Percentiles rank a stretch among this genome's conserved stretches.
These are phyloP conservation scores for Mycosphaerella sp. DNA, from an alignment of 2,329 filamentous ascomycete species.

Conservation along the genomic window DNA sequence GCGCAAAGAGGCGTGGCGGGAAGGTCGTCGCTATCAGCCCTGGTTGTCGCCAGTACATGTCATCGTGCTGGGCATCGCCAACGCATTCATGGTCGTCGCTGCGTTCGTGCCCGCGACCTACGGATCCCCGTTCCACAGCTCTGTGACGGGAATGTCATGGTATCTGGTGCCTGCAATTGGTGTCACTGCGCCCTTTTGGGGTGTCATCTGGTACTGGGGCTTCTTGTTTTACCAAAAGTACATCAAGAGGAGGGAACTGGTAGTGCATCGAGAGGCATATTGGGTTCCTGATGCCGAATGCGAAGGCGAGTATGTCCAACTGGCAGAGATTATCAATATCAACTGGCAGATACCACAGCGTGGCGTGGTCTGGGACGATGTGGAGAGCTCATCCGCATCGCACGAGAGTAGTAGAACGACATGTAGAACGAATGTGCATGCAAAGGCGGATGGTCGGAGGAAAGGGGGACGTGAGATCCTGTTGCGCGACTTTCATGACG, in stretches of 20 bases:
- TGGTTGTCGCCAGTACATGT: constrained; percentile 25
- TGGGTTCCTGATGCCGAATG: background rate
- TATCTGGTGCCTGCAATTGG: constrained; percentile 25
- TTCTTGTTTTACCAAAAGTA: constrained; percentile 14
- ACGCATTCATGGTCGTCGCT: constrained; percentile 21
- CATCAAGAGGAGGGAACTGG: background rate
- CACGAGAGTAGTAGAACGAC: background rate
- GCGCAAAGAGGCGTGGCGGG: constrained; percentile 17
- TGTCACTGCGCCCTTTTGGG: constrained; percentile 22
- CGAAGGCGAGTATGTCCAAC: background rate
- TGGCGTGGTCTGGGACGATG: background rate
- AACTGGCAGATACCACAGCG: background rate
- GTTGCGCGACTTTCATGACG: background rate
- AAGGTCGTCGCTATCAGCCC: constrained; percentile 22
- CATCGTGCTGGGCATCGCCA: constrained; percentile 22
- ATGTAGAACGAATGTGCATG: no score
- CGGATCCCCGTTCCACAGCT: constrained; percentile 20
- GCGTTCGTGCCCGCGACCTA: constrained; percentile 20
- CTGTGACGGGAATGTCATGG: constrained; percentile 19
- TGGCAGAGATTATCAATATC: background rate
- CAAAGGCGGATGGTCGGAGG: background rate
- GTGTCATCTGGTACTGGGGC: constrained; percentile 21
- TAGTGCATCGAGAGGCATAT: background rate
- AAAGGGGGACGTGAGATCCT: background rate
- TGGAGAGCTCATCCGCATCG: background rate